These are phyloP conservation scores for Pugionium cornutum DNA, from an alignment of 345 rosid genomes.

Conservation along the genomic window DNA sequence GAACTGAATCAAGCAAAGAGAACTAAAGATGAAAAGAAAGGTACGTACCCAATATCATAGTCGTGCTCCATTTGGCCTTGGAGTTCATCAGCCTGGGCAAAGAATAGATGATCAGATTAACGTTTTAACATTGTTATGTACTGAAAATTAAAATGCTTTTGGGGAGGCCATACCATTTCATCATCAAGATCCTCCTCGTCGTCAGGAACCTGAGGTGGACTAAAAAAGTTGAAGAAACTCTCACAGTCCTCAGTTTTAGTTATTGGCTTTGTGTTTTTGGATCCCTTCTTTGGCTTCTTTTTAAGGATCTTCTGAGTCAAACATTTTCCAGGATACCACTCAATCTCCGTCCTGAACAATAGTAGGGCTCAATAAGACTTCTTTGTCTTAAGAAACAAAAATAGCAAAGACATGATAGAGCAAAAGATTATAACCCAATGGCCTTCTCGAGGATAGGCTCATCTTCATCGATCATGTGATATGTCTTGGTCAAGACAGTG, in stretches of 20 bases:
- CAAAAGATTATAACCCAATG: slow-evolving; percentile 59
- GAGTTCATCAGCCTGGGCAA: slow-evolving; percentile 85
- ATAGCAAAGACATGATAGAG: neutral
- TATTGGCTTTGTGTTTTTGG: slow-evolving; percentile 87
- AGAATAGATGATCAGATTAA: neutral
- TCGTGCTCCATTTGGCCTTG: slow-evolving; percentile 96
- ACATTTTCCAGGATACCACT: slow-evolving; percentile 93
- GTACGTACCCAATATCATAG: slow-evolving; percentile 87
- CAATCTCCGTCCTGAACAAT: slow-evolving; percentile 72
- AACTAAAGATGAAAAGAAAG: neutral
- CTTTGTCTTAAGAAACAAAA: slow-evolving; percentile 1
- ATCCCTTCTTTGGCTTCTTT: slow-evolving; percentile 96
- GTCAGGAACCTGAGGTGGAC: slow-evolving; percentile 93
- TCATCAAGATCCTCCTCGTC: slow-evolving; percentile 94
- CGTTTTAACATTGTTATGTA: neutral
- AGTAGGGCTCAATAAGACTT: slow-evolving; percentile 1
- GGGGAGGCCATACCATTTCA: slow-evolving; percentile 58
- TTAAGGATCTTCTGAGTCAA: slow-evolving; percentile 88
- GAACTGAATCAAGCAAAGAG: neutral
- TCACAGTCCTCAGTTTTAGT: slow-evolving; percentile 90
- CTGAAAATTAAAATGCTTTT: neutral
- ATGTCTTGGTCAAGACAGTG: slow-evolving; percentile 78
- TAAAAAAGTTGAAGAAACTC: slow-evolving; percentile 94
- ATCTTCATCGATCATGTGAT: slow-evolving; percentile 98
- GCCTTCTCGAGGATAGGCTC: slow-evolving; percentile 97